A percentile compares a stretch with the other conserved stretches of the same genome.
phyloP scores from a whole-genome alignment of 257 asterid species.

The Gynochthodes officinalis region DNA sequence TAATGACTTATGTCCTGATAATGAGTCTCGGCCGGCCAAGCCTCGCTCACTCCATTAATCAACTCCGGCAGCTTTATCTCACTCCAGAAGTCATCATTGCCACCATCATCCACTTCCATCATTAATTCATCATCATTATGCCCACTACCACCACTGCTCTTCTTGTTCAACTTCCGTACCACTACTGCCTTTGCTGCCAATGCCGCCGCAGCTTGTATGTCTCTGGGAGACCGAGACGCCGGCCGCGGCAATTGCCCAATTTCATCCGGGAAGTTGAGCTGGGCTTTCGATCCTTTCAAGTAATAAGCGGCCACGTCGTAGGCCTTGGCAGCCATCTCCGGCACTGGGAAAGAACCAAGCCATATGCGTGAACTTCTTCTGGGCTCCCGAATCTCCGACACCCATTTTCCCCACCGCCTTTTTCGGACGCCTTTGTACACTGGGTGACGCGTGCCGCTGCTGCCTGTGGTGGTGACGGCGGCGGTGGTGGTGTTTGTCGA shows the following conservation, averaged over 20 bases:
- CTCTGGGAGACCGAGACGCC: constrained; percentile 33
- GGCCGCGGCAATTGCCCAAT: constrained; percentile 45
- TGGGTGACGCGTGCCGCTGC: constrained; percentile 36
- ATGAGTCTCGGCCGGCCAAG: background rate
- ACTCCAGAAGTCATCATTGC: constrained; percentile 10
- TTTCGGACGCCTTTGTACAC: constrained; percentile 56
- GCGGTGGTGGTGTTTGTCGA: background rate
- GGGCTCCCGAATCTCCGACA: constrained; percentile 67
- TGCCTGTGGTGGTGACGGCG: background rate
- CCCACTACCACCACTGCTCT: background rate
- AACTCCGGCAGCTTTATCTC: constrained; percentile 19
- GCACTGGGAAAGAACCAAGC: constrained; percentile 60
- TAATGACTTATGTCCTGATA: too few species aligned
- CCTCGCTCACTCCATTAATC: background rate
- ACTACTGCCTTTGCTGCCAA: constrained; percentile 42
- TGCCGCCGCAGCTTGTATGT: constrained; percentile 63
- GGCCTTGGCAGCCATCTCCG: constrained; percentile 74
- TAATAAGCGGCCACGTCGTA: constrained; percentile 65
- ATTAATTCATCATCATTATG: background rate
- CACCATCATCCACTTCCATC: background rate
- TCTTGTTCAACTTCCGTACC: too few species aligned
- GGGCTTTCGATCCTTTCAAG: constrained; percentile 45
- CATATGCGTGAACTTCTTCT: constrained; percentile 55
- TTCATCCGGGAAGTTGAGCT: constrained; percentile 50
- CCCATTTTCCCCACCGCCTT: constrained; percentile 74